A percentile compares a stretch with the other conserved stretches of the same genome.
Conservation (phyloP, 2,329 filamentous ascomycete genomes). For the Diaporthe sp. region DNA sequence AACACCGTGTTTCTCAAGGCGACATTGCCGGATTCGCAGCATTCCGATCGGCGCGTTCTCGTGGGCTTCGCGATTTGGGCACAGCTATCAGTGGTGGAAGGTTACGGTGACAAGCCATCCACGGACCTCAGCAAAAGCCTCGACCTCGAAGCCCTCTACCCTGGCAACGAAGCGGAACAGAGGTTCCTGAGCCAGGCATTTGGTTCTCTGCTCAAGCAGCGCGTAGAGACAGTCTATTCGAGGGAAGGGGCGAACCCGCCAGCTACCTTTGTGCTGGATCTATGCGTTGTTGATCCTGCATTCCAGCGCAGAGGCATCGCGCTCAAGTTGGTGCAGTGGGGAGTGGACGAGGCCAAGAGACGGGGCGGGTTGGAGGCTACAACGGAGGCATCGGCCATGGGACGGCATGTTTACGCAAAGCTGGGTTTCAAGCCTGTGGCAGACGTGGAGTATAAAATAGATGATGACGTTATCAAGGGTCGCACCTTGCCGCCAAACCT, state of each 20-base stretch:
- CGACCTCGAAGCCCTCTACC: conserved; percentile 54
- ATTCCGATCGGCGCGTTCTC: conserved; percentile 47
- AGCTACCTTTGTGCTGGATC: conserved; percentile 62
- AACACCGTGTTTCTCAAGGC: conserved; percentile 69
- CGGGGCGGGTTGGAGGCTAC: conserved; percentile 56
- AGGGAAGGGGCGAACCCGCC: conserved; percentile 55
- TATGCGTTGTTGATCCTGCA: conserved; percentile 65
- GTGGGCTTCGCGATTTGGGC: conserved; percentile 68
- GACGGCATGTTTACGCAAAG: conserved; percentile 58
- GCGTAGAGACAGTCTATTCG: conserved; percentile 56
- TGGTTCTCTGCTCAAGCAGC: conserved; percentile 56
- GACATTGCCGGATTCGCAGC: conserved; percentile 54
- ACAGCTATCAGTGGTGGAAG: conserved; percentile 62
- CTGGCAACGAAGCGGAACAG: conserved; percentile 57
- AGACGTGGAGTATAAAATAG: conserved; percentile 58
- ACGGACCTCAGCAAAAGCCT: conserved; percentile 48
- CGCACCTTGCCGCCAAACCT: conserved; percentile 57
- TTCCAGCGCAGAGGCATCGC: conserved; percentile 66
- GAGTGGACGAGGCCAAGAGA: conserved; percentile 56
- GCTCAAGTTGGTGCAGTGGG: conserved; percentile 59
- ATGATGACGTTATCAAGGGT: conserved; percentile 54
- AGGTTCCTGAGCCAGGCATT: conserved; percentile 60
- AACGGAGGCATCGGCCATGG: conserved; percentile 63
- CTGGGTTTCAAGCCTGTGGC: conserved; percentile 57
- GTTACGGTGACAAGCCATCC: conserved; percentile 57